A percentile compares a stretch with the other conserved stretches of the same genome.
Evolutionary conservation across 305 asterid species (phyloP).

Genomic region (Fraxinus greggii): DNA sequence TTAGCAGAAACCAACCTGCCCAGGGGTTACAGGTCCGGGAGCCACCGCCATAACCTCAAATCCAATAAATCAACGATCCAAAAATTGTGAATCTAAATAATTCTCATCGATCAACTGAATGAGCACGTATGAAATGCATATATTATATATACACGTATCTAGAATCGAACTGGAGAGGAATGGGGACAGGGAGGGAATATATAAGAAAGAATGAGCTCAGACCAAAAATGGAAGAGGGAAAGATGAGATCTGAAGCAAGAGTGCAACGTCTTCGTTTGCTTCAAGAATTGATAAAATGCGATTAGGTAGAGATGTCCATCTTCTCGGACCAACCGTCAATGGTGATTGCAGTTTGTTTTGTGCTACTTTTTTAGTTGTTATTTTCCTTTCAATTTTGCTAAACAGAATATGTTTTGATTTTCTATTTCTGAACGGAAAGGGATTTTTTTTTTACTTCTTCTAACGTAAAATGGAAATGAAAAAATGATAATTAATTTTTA

Average conservation of each 20-base stretch:
- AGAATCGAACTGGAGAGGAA: constrained; percentile 5
- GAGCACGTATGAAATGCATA: constrained; percentile 19
- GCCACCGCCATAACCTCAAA: constrained; percentile 55
- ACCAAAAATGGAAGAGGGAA: constrained; percentile 21
- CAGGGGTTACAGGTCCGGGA: constrained; percentile 78
- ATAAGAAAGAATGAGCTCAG: constrained; percentile 21
- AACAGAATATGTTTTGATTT: background rate
- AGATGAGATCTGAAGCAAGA: constrained; percentile 69
- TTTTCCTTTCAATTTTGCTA: background rate
- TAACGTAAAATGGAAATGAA: background rate
- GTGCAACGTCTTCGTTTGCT: constrained; percentile 58
- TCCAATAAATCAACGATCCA: constrained; percentile 31
- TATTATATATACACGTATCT: constrained; percentile 17
- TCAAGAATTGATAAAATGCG: constrained; percentile 37
- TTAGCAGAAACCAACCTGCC: constrained; percentile 51
- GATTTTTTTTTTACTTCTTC: background rate
- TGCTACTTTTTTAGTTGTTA: background rate
- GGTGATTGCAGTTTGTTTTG: constrained; percentile 33
- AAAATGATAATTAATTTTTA: background rate
- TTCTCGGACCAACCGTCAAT: constrained; percentile 40
- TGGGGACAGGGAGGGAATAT: constrained; percentile 16
- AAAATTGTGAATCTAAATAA: constrained; percentile 30
- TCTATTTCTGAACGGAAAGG: background rate
- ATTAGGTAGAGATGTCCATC: constrained; percentile 35
- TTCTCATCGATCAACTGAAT: constrained; percentile 35